phyloP scores from a whole-genome alignment of 1,284 basidiomycete species.

The Malassezia psittaci region DNA sequence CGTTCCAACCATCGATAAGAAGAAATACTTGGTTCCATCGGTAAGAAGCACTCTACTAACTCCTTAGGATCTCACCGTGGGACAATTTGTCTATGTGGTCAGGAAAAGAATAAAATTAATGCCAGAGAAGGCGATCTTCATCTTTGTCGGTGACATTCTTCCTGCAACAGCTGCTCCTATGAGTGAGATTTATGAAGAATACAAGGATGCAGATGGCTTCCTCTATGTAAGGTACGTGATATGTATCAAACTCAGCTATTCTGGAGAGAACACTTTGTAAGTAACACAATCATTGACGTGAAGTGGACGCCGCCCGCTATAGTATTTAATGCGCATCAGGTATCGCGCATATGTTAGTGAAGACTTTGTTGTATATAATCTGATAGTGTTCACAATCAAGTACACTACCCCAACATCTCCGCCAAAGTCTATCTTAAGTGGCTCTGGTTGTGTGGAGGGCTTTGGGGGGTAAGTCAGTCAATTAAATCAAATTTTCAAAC shows the following conservation, averaged over 20 bases:
- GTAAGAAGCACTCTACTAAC: conserved; percentile 8
- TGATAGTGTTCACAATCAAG: too few relatives aligned
- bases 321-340: too few relatives aligned
- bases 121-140: conserved; percentile 75
- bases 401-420: too few relatives aligned
- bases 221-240: conserved; percentile 25
- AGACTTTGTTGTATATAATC: too few relatives aligned
- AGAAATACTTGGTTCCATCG: conserved; percentile 98
- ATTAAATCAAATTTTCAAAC: neutral
- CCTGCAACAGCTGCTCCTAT: conserved; percentile 96
- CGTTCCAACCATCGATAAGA: conserved; percentile 99
- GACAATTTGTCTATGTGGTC: conserved; percentile 95
- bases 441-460: neutral
- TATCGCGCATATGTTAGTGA: too few relatives aligned
- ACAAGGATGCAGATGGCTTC: conserved; percentile 52
- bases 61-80: conserved; percentile 78
- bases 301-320: too few relatives aligned
- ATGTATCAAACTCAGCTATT: conserved; percentile 22
- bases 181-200: conserved; percentile 98
- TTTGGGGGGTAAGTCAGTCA: neutral
- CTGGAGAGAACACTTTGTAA: conserved; percentile 41
- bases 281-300: neutral
- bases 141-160: conserved; percentile 70
- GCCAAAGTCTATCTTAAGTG: neutral
- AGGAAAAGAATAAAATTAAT: conserved; percentile 99